Percentiles rank a stretch among this genome's conserved stretches.
Conservation (phyloP, 805 yeast species). For the Wickerhamiella australiensis region DNA sequence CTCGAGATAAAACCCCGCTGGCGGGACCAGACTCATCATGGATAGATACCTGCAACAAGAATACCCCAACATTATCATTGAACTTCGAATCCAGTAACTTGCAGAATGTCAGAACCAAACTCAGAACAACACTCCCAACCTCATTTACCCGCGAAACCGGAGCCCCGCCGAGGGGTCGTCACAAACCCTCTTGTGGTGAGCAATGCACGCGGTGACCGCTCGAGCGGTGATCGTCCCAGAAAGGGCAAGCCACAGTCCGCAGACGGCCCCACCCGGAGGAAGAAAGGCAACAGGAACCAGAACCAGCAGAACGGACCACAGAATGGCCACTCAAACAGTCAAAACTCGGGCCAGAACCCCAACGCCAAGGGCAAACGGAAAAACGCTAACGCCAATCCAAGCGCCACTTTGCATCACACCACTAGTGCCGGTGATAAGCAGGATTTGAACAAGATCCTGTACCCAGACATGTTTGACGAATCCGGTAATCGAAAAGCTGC, state of each 20-base stretch:
- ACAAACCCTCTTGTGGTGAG: constrained; percentile 8
- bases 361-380: not conserved
- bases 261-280: not conserved
- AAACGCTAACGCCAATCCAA: not conserved
- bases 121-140: not conserved
- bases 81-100: constrained; percentile 4
- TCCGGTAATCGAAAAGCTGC: constrained; percentile 6
- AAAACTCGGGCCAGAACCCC: not conserved
- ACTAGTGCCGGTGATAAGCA: not conserved
- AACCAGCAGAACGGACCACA: not conserved
- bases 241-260: not conserved
- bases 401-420: not conserved
- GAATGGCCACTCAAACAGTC: not conserved
- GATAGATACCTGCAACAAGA: constrained; percentile 8
- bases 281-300: not conserved
- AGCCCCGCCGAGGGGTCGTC: constrained; percentile 8
- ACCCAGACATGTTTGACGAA: constrained; percentile 14
- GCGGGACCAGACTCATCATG: not conserved
- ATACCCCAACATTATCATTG: not conserved
- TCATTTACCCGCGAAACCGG: not conserved
- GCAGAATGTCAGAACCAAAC: constrained; percentile 2
- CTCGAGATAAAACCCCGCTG: constrained; percentile 4
- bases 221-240: not conserved
- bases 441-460: constrained; percentile 11
- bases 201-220: constrained; percentile 3